Evolutionary conservation across 768 basidiomycete genomes (phyloP), one percentile per base, ranked within the genome.

Genomic region (Mycena epipterygia): DNA sequence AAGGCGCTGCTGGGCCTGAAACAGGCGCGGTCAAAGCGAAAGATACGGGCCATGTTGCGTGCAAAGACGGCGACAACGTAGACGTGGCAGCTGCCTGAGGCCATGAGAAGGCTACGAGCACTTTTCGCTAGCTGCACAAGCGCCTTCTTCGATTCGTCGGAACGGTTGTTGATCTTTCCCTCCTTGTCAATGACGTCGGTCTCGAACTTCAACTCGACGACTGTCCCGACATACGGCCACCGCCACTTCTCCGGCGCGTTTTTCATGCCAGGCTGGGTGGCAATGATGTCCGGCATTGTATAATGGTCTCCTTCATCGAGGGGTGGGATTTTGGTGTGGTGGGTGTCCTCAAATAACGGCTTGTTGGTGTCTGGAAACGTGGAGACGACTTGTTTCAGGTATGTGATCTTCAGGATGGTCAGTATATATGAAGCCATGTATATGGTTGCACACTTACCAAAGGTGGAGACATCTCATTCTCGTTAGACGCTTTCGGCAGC

Each of bases 1-100:
- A 72, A 72, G 4, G 61, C 56, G 8, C 3, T 17, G 30, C 46
- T 68, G 56, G 35, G 66, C 37, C 33, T 21, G 61, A 67, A 72
- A 11, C 66, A 57, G 2, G 57, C 21, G 14, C 35, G 71, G 23
- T 72, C 71, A 42, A 72, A 72, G 33, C 71, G 65, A 16, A 72
- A 55, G 6, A 72, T 52, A 11, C 71, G 71, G 11, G 62, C 66
- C 23, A 0, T 8, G 19, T 5, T 13, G 7, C 14, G 17, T 0
- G 41, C n/a, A 27, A 72, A 72, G 3, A 48, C 25, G 2, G 71
- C 19, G n/a, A 68, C 35, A 16, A 64, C 51, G 39, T 44, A 72
- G 1, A 64, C 65, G 30, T 46, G n/a, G 42, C 71, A 72, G 32
- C 56, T 51, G 6, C 42, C 14, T 7, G 63, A 56, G 0, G 48